Conservation (phyloP, 805 yeast genomes). For the Zygosaccharomyces rouxii region DNA sequence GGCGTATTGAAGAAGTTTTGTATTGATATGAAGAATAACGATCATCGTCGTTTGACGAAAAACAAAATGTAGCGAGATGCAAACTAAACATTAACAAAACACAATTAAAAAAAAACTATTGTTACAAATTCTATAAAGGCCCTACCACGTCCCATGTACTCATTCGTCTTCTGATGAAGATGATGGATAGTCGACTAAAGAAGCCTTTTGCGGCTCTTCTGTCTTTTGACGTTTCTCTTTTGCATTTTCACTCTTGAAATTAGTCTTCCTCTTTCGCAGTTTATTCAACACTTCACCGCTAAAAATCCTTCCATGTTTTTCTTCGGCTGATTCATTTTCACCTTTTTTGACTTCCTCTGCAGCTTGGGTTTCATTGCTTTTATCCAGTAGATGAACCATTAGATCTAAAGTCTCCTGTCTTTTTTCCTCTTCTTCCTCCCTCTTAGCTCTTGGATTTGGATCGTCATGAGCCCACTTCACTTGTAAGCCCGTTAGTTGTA, state of each 20-base stretch:
- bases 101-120: background rate
- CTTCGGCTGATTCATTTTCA: background rate
- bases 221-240: background rate
- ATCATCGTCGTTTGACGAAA: background rate
- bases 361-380: slow-evolving; percentile 2
- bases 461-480: slow-evolving; percentile 90
- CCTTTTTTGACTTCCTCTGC: background rate
- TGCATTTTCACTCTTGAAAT: background rate
- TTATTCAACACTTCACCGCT: slow-evolving; percentile 7
- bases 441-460: slow-evolving; percentile 56
- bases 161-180: slow-evolving; percentile 10
- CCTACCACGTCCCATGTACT: no score
- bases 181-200: slow-evolving; percentile 13
- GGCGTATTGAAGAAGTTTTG: slow-evolving; percentile 14
- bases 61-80: background rate
- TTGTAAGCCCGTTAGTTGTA: slow-evolving; percentile 33
- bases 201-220: background rate
- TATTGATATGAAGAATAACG: slow-evolving; percentile 5
- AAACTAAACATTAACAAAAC: background rate
- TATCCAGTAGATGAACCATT: slow-evolving; percentile 27
- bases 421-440: slow-evolving; percentile 28
- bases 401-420: slow-evolving; percentile 23
- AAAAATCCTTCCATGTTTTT: slow-evolving; percentile 1
- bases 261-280: slow-evolving; percentile 12
- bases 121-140: background rate